Conservation (phyloP, 169 alveolate species). For the Cryptosporidium ubiquitum region DNA sequence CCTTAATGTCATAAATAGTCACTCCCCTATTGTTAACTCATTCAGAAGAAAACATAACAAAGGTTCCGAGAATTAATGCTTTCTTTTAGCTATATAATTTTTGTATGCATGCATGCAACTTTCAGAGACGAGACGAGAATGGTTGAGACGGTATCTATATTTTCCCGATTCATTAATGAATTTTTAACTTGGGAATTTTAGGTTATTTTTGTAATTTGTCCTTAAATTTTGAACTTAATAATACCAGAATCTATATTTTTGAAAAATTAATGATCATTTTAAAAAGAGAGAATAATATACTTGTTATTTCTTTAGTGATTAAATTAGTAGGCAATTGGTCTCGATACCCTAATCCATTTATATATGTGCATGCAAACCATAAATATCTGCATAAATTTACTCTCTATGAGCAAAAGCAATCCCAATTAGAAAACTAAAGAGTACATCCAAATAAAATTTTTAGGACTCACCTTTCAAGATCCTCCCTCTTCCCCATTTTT, state of each 20-base stretch:
- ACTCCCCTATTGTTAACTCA: conserved; percentile 27
- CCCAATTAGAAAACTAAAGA: neutral
- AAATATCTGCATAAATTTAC: neutral
- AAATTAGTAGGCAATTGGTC: neutral
- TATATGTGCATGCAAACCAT: neutral
- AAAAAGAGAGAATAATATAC: neutral
- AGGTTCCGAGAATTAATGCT: neutral
- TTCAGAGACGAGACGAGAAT: neutral
- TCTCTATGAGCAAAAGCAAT: neutral
- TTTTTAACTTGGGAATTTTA: neutral
- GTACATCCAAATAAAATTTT: too few species aligned
- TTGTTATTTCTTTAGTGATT: neutral
- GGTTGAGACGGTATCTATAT: neutral
- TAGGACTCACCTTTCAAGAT: too few species aligned
- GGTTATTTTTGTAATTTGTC: too few species aligned
- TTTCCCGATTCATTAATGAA: neutral
- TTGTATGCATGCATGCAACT: neutral
- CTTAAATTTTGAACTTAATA: too few species aligned
- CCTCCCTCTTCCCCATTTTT: neutral
- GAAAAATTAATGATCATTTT: too few species aligned
- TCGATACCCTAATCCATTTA: neutral
- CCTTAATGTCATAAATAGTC: neutral
- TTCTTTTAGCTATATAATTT: neutral
- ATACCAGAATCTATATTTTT: neutral
- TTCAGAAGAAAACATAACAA: conserved; percentile 23